Conservation (phyloP, 2,329 filamentous ascomycete genomes). For the Penicillium sp. region DNA sequence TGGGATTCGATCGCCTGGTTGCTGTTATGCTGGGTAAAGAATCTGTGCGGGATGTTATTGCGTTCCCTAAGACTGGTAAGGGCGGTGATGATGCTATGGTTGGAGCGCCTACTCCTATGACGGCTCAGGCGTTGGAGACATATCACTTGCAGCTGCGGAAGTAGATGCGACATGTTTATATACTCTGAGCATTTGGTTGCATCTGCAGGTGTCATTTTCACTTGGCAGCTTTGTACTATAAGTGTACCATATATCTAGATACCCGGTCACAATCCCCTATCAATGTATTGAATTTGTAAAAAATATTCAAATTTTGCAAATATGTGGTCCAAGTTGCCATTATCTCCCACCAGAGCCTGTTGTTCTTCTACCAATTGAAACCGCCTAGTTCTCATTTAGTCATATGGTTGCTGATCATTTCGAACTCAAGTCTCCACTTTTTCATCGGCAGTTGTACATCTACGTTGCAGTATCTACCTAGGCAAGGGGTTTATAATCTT, state of each 20-base stretch:
- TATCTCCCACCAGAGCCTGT: not conserved
- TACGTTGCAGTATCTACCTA: not conserved
- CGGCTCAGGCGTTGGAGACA: conserved; percentile 57
- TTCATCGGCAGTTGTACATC: not conserved
- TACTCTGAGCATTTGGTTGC: not conserved
- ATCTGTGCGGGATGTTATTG: conserved; percentile 89
- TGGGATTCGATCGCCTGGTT: conserved; percentile 86
- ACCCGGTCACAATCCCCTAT: conserved; percentile 15
- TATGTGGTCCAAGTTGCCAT: not conserved
- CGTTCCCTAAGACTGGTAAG: conserved; percentile 90
- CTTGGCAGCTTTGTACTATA: conserved; percentile 9
- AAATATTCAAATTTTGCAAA: not conserved
- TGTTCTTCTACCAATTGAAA: not conserved
- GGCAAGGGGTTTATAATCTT: not conserved
- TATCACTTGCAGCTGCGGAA: conserved; percentile 56
- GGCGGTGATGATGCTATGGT: conserved; percentile 86
- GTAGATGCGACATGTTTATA: not conserved
- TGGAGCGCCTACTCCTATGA: conserved; percentile 70
- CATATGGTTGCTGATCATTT: not conserved
- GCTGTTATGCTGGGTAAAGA: conserved; percentile 74
- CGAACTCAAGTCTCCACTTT: not conserved
- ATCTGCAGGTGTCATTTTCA: not conserved
- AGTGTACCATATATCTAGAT: conserved; percentile 16
- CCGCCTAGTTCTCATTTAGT: not conserved
- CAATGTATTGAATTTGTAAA: not conserved